Conservation (phyloP, 148 eudicot genomes). For the Vaccinium darrowii region DNA sequence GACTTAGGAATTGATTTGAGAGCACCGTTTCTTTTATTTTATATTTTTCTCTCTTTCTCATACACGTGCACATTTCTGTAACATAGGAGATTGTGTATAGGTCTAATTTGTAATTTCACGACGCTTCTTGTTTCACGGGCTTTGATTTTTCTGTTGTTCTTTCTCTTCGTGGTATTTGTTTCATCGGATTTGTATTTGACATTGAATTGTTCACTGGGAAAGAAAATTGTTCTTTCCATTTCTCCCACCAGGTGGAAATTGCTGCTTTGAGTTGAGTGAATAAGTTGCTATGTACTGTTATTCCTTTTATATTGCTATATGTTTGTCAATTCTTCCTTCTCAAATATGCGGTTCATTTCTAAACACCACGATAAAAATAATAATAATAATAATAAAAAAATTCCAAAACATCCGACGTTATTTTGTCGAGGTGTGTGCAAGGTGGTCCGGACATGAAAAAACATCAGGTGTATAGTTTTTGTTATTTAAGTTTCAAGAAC, state of each 20-base stretch:
- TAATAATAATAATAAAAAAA: too few relatives aligned
- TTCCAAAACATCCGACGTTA: too few relatives aligned
- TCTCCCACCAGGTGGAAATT: neutral
- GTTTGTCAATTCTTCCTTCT: neutral
- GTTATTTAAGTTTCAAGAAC: too few relatives aligned
- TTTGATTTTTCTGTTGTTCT: slow-evolving; percentile 11
- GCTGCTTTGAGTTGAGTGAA: neutral
- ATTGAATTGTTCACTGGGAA: slow-evolving; percentile 17
- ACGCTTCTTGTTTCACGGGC: slow-evolving; percentile 25
- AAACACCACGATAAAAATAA: neutral
- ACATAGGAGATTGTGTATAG: slow-evolving; percentile 44
- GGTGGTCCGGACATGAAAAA: too few relatives aligned
- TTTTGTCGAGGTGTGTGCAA: too few relatives aligned
- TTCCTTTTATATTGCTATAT: neutral
- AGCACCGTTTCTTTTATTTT: neutral
- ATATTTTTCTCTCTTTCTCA: slow-evolving; percentile 7
- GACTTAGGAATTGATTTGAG: slow-evolving; percentile 64
- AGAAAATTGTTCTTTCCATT: neutral
- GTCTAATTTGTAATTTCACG: slow-evolving; percentile 36
- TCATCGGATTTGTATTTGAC: slow-evolving; percentile 18
- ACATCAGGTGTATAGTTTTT: too few relatives aligned
- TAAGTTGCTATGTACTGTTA: neutral
- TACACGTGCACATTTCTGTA: slow-evolving; percentile 26
- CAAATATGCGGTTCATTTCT: neutral
- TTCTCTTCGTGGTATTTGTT: slow-evolving; percentile 5